These are phyloP conservation scores for Yarrowia sp. DNA, from an alignment of 805 yeast species.

Conservation along the genomic window DNA sequence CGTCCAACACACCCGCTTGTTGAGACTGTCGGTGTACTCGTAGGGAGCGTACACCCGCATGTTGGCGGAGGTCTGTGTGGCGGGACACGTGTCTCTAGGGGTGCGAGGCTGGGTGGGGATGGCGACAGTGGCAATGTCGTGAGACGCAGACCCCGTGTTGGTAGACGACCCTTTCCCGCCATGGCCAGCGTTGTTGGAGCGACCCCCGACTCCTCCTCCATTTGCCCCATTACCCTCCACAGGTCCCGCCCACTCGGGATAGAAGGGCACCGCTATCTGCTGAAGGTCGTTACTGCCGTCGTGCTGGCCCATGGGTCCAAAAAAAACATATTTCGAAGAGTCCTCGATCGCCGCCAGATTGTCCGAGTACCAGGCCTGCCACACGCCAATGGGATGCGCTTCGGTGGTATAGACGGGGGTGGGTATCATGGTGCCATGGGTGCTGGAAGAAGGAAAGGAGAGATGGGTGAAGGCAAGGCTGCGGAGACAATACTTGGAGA, in stretches of 20 bases:
- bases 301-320: not conserved
- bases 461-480: slow-evolving; percentile 20
- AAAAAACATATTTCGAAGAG: slow-evolving; percentile 37
- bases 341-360: slow-evolving; percentile 42
- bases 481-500: slow-evolving; percentile 16
- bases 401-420: slow-evolving; percentile 39
- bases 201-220: too few relatives aligned
- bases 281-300: slow-evolving; percentile 28
- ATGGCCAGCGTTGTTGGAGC: too few relatives aligned
- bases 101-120: slow-evolving; percentile 38
- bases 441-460: slow-evolving; percentile 26
- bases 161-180: too few relatives aligned
- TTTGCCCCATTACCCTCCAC: not conserved
- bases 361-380: slow-evolving; percentile 47
- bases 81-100: slow-evolving; percentile 12
- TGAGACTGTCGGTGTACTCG: slow-evolving; percentile 47
- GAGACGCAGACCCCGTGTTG: too few relatives aligned
- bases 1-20: slow-evolving; percentile 47
- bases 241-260: slow-evolving; percentile 32
- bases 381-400: slow-evolving; percentile 47
- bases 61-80: slow-evolving; percentile 21
- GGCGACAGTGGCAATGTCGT: slow-evolving; percentile 3
- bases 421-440: slow-evolving; percentile 39
- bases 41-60: slow-evolving; percentile 45
- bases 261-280: slow-evolving; percentile 23